Conservation (phyloP, 164 flowering plant genomes). For the Tinospora cordifolia region DNA sequence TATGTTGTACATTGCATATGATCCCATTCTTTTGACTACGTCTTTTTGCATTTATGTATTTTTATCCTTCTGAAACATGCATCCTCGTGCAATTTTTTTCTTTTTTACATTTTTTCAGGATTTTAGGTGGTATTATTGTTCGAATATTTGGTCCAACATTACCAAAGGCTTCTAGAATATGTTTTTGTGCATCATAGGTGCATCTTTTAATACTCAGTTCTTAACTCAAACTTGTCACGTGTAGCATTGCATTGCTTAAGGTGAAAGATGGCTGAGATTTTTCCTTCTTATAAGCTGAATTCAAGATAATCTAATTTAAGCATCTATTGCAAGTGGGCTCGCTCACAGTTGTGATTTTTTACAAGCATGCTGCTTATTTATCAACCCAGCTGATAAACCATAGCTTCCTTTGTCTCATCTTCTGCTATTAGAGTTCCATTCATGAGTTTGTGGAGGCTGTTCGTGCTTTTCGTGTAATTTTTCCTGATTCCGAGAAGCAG, state of each 20-base stretch:
- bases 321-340: slow-evolving; percentile 1
- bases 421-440: slow-evolving; percentile 46
- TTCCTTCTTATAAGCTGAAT: background rate
- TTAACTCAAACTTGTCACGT: background rate
- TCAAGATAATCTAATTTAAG: background rate
- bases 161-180: background rate
- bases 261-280: background rate
- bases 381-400: background rate
- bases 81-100: too few species aligned
- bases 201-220: background rate
- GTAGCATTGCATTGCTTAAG: background rate
- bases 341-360: slow-evolving; percentile 2
- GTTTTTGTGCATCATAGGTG: background rate
- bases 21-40: too few species aligned
- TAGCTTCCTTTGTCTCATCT: background rate
- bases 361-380: background rate
- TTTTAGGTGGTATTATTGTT: too few species aligned
- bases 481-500: slow-evolving; percentile 75
- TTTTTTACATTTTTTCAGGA: too few species aligned
- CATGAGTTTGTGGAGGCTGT: slow-evolving; percentile 74
- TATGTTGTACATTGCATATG: too few species aligned
- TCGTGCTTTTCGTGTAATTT: slow-evolving; percentile 79
- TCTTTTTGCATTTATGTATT: too few species aligned
- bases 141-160: too few species aligned
- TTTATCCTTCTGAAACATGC: too few species aligned